Evolutionary conservation across 1,284 basidiomycete species (phyloP).

Genomic region (Cryptococcus jaspeensis): DNA sequence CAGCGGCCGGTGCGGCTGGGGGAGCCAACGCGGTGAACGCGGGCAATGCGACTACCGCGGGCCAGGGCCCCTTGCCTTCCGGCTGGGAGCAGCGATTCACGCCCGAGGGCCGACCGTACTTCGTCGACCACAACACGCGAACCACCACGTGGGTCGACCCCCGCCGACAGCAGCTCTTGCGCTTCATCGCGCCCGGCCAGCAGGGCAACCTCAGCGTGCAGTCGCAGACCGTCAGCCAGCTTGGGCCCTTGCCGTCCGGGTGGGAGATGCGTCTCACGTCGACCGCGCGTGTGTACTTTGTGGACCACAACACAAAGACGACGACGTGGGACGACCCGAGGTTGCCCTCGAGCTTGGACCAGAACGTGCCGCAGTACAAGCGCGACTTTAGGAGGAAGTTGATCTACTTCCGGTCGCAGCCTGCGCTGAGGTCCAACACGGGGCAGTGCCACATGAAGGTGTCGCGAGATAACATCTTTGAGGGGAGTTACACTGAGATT

Average conservation of each 20-base stretch:
- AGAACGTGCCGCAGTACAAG: constrained; percentile 98
- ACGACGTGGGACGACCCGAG: constrained; percentile 96
- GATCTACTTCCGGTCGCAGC: constrained; percentile 98
- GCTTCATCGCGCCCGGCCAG: constrained; percentile 79
- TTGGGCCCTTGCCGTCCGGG: constrained; percentile 91
- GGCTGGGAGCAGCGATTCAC: constrained; percentile 99
- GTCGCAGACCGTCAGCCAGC: constrained; percentile 73
- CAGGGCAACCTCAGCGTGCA: constrained; percentile 65
- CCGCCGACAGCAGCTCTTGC: constrained; percentile 77
- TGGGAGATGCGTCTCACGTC: constrained; percentile 97
- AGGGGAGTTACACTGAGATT: constrained; percentile 93
- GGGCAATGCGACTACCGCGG: constrained; percentile 66
- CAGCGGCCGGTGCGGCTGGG: constrained; percentile 12
- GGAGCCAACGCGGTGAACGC: constrained; percentile 36
- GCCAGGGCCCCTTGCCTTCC: constrained; percentile 78
- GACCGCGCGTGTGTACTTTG: constrained; percentile 91
- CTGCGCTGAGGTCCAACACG: constrained; percentile 79
- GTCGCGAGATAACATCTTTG: constrained; percentile 86
- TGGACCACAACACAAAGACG: constrained; percentile 89
- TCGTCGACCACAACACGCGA: constrained; percentile 92
- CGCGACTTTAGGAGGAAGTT: constrained; percentile 98
- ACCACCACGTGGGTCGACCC: constrained; percentile 99
- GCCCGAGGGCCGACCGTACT: constrained; percentile 96
- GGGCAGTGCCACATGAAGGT: constrained; percentile 98
- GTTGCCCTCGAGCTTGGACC: constrained; percentile 65